These are phyloP conservation scores for Takakia lepidozioides DNA, from an alignment of 225 moss, liverwort and hornwort species.

Conservation along the genomic window DNA sequence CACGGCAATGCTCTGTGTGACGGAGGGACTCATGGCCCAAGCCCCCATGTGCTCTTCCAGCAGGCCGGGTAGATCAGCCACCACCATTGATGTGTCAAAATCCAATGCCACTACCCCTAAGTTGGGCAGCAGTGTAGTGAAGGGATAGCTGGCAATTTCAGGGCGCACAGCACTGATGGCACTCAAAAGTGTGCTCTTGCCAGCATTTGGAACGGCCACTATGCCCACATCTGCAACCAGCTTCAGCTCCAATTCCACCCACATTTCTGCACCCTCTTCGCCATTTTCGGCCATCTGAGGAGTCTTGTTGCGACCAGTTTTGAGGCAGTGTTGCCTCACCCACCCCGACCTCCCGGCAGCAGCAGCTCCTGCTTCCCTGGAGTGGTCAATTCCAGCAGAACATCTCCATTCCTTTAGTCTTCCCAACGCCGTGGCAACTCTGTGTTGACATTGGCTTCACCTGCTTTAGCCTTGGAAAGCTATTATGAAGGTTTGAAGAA, in stretches of 20 bases:
- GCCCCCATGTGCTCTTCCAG: conserved; percentile 95
- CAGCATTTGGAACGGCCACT: no score
- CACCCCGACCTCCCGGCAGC: conserved; percentile 90
- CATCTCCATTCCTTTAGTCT: no score
- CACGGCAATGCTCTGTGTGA: conserved; percentile 96
- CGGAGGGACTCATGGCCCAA: conserved; percentile 93
- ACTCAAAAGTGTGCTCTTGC: no score
- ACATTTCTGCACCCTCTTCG: conserved; percentile 70
- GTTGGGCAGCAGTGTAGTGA: conserved; percentile 89
- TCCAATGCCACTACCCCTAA: conserved; percentile 88
- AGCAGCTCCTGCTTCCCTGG: conserved; percentile 65
- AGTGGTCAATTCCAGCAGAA: conserved; percentile 64
- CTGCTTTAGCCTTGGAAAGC: no score
- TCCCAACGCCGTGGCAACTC: no score
- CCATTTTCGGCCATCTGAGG: conserved; percentile 91
- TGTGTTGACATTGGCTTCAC: no score
- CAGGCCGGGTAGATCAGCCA: conserved; percentile 89
- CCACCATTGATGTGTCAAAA: conserved; percentile 85
- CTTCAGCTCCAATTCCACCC: no score
- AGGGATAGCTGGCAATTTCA: no score
- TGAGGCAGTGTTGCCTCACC: conserved; percentile 82
- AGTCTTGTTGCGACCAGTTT: no score
- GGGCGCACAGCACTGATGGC: conserved; percentile 85
- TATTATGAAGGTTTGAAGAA: no score
- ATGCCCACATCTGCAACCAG: no score